These are phyloP conservation scores for Wickerhamiella hasegawae DNA, from an alignment of 805 yeast genomes.

Conservation along the genomic window DNA sequence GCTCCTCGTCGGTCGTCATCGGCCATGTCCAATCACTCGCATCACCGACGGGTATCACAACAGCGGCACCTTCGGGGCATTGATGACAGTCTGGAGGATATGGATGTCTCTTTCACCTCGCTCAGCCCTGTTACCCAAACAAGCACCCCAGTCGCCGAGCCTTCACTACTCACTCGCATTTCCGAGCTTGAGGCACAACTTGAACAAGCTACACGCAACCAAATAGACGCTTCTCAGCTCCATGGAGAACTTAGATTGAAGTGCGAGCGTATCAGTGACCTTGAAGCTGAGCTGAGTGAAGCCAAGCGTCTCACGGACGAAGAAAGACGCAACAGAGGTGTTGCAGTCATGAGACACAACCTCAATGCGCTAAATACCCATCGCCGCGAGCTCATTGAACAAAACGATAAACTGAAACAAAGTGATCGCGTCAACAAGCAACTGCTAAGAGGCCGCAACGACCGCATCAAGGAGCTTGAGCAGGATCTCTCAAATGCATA, in stretches of 20 bases:
- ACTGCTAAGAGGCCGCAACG: conserved; percentile 40
- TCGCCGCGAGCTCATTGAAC: conserved; percentile 44
- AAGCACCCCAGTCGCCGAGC: background rate
- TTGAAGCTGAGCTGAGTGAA: conserved; percentile 19
- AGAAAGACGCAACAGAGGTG: conserved; percentile 28
- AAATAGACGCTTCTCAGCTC: conserved; percentile 6
- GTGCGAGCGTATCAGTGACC: background rate
- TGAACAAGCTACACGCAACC: conserved; percentile 17
- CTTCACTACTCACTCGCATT: conserved; percentile 6
- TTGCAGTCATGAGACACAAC: conserved; percentile 40
- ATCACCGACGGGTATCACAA: too few species aligned
- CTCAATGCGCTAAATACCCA: conserved; percentile 41
- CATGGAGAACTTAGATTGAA: background rate
- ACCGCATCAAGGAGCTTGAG: conserved; percentile 40
- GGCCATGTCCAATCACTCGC: background rate
- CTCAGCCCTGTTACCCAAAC: too few species aligned
- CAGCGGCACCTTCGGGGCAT: background rate
- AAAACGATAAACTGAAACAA: conserved; percentile 38
- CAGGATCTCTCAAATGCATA: too few species aligned
- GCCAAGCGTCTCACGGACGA: conserved; percentile 13
- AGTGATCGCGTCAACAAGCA: conserved; percentile 40
- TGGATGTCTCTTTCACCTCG: too few species aligned
- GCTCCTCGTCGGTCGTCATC: background rate
- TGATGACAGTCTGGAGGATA: background rate
- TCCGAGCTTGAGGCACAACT: conserved; percentile 28